Evolutionary conservation across 208 protist species (phyloP).

Genomic region (Trypanosoma cruzi): DNA sequence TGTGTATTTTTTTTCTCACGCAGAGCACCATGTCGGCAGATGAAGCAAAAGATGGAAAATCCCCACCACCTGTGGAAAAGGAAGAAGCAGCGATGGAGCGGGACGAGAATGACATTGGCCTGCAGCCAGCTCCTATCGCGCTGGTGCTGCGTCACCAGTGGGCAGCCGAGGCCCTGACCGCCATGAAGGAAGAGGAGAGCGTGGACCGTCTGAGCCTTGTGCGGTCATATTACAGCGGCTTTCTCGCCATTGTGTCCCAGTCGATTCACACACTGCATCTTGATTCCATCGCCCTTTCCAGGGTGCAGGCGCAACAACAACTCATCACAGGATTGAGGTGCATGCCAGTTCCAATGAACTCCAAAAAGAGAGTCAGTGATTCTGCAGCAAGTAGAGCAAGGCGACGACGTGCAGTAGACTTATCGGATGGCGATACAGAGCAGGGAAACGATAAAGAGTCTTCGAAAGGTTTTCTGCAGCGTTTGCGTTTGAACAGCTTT

Average conservation of each 20-base stretch:
- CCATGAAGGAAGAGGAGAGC: constrained; percentile 13
- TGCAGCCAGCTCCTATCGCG: constrained; percentile 8
- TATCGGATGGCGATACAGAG: not conserved
- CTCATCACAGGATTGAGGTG: not conserved
- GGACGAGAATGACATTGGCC: constrained; percentile 23
- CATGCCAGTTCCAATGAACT: not conserved
- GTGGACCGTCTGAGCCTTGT: constrained; percentile 11
- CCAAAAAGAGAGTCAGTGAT: not conserved
- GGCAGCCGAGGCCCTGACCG: not conserved
- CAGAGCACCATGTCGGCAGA: not conserved
- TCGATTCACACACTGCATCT: constrained; percentile 5
- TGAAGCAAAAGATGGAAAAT: not conserved
- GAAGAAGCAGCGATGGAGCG: not conserved
- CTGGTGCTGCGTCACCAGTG: constrained; percentile 17
- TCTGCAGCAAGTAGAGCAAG: not conserved
- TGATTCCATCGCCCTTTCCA: not conserved
- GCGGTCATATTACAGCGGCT: constrained; percentile 6
- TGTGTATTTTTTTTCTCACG: not conserved
- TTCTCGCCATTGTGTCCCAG: constrained; percentile 12
- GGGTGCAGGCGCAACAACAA: constrained; percentile 1
- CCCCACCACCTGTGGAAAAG: not conserved
- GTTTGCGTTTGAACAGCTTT: constrained; percentile 9
- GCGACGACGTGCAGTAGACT: not conserved
- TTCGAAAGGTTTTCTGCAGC: not conserved
- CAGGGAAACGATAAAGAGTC: not conserved